These are phyloP conservation scores for Multifurca ochricompacta DNA, from an alignment of 768 basidiomycete genomes.

Conservation along the genomic window DNA sequence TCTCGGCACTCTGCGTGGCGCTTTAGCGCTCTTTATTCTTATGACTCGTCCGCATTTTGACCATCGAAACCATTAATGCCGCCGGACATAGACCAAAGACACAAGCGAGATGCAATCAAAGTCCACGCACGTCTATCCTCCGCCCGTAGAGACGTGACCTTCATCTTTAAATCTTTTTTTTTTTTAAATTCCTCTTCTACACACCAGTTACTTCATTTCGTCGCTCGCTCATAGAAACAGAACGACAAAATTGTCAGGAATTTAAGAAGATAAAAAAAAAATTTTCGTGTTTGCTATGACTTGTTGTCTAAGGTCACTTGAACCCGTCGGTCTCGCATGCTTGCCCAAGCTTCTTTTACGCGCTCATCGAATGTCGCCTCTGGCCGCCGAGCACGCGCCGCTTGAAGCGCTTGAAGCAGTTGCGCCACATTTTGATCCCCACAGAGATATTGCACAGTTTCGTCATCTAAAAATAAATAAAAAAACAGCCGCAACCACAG, in stretches of 20 bases:
- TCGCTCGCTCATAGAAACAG: not conserved
- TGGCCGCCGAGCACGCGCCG: constrained; percentile 17
- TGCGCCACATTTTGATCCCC: constrained; percentile 11
- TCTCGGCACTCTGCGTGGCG: constrained; percentile 14
- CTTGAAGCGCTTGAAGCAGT: constrained; percentile 18
- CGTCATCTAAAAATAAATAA: constrained; percentile 44
- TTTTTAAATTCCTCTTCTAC: no score
- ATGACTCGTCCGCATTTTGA: constrained; percentile 15
- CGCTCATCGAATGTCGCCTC: constrained; percentile 18
- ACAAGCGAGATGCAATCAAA: not conserved
- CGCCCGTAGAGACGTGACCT: not conserved
- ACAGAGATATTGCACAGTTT: constrained; percentile 46
- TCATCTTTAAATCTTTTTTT: not conserved
- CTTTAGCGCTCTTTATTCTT: constrained; percentile 19
- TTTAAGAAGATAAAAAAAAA: not conserved
- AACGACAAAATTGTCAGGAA: not conserved
- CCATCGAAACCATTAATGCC: constrained; percentile 8
- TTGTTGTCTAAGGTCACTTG: constrained; percentile 1
- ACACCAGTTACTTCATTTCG: not conserved
- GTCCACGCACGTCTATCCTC: not conserved
- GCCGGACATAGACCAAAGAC: no score
- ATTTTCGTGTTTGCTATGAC: constrained; percentile 12
- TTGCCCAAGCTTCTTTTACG: constrained; percentile 19
- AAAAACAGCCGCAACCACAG: no score
- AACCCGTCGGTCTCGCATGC: not conserved